A percentile compares a stretch with the other conserved stretches of the same genome.
phyloP scores from a whole-genome alignment of 371 early-diverging fungal species.

The Mortierella sp. region DNA sequence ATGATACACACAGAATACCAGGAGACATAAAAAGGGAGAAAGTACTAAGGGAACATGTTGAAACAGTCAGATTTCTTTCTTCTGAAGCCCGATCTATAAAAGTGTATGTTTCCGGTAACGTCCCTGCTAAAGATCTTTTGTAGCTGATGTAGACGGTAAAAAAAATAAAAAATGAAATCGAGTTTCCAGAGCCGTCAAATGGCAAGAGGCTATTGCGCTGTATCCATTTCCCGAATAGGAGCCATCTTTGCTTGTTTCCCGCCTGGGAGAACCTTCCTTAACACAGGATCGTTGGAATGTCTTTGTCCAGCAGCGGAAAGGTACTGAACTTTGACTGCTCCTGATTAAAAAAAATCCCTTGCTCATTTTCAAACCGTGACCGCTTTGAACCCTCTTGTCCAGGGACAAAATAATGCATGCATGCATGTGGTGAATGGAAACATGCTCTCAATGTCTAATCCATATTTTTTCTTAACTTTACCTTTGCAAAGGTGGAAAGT shows the following conservation, averaged over 20 bases:
- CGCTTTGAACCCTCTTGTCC: slow-evolving; percentile 2
- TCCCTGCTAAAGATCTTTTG: background rate
- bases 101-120: background rate
- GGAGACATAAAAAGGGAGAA: slow-evolving; percentile 10
- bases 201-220: too few species aligned
- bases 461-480: slow-evolving; percentile 10
- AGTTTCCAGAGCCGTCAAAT: too few species aligned
- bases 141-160: background rate
- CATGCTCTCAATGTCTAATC: background rate
- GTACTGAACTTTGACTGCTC: background rate
- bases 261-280: background rate
- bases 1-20: background rate
- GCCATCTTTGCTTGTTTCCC: background rate
- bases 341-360: background rate
- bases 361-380: background rate
- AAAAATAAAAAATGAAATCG: background rate
- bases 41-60: background rate
- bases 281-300: background rate
- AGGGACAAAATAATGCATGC: background rate
- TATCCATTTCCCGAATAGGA: background rate
- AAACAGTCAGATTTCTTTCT: background rate
- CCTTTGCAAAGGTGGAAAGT: slow-evolving; percentile 43
- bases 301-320: background rate
- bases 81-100: background rate
- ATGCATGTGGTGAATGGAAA: background rate